Evolutionary conservation across 2,329 filamentous ascomycete species (phyloP).

Genomic region (Neofusicoccum ribis): DNA sequence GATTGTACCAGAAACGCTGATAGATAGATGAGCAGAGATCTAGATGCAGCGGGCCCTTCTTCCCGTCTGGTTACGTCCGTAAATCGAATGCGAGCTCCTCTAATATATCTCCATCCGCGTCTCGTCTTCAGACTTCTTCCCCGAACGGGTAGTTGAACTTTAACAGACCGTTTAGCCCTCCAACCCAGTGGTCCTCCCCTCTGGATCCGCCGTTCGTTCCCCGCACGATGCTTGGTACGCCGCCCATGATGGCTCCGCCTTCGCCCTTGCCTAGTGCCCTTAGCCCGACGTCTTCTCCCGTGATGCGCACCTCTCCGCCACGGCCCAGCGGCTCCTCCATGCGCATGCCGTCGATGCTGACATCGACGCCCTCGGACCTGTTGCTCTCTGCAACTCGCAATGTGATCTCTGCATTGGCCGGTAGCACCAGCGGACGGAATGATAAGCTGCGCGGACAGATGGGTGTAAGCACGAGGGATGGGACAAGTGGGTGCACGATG

Average conservation of each 20-base stretch:
- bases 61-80: too few relatives aligned
- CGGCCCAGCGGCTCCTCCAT: conserved; percentile 39
- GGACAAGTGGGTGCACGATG: conserved; percentile 91
- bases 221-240: conserved; percentile 88
- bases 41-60: too few relatives aligned
- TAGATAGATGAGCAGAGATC: too few relatives aligned
- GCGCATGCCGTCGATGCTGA: conserved; percentile 51
- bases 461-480: conserved; percentile 84
- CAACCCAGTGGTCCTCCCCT: conserved; percentile 91
- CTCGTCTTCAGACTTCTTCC: conserved; percentile 40
- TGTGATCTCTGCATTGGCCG: conserved; percentile 79
- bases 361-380: conserved; percentile 50
- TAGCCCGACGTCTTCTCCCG: conserved; percentile 72
- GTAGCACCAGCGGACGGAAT: conserved; percentile 87
- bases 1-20: too few relatives aligned
- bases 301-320: conserved; percentile 76
- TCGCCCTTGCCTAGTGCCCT: conserved; percentile 48
- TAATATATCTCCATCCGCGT: not conserved
- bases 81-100: not conserved
- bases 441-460: conserved; percentile 91
- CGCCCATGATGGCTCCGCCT: conserved; percentile 64
- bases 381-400: conserved; percentile 71
- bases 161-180: conserved; percentile 84
- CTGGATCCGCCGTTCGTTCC: conserved; percentile 45
- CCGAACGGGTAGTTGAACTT: conserved; percentile 99